phyloP scores from a whole-genome alignment of 2,329 filamentous ascomycete species.

The Meredithiella fracta region DNA sequence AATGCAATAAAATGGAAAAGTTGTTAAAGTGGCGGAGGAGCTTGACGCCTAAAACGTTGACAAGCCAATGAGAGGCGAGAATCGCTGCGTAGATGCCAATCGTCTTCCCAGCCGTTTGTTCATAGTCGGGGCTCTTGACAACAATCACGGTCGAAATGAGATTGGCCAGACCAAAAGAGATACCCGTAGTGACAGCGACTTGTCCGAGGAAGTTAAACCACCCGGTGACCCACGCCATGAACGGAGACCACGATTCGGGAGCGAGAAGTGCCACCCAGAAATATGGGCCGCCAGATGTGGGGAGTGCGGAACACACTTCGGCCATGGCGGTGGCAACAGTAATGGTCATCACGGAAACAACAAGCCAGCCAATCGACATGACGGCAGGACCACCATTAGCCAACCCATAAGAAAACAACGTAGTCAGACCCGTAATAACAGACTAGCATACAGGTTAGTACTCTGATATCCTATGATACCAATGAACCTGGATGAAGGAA shows the following conservation, averaged over 20 bases:
- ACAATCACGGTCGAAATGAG: conserved; percentile 24
- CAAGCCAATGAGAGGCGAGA: conserved; percentile 34
- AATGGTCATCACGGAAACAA: conserved; percentile 31
- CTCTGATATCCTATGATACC: not conserved
- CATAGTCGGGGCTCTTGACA: conserved; percentile 23
- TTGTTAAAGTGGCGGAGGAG: conserved; percentile 41
- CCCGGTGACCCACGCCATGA: conserved; percentile 21
- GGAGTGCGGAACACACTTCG: conserved; percentile 42
- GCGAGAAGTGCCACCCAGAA: conserved; percentile 44
- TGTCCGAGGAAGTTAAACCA: conserved; percentile 29
- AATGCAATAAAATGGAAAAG: conserved; percentile 37
- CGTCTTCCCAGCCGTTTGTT: conserved; percentile 22
- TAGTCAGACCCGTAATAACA: conserved; percentile 43
- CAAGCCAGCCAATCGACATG: conserved; percentile 39
- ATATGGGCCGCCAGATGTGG: conserved; percentile 41
- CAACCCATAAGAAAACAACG: conserved; percentile 39
- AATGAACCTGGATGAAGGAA: not conserved
- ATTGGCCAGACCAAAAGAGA: conserved; percentile 26
- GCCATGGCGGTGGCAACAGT: conserved; percentile 34
- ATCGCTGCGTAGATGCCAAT: conserved; percentile 45
- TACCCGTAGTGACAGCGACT: conserved; percentile 27
- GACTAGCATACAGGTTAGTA: conserved; percentile 23
- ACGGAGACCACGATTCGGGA: conserved; percentile 20
- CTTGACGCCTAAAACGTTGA: conserved; percentile 42
- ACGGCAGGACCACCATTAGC: conserved; percentile 38